Evolutionary conservation across 2,329 filamentous ascomycete genomes (phyloP), one percentile per base, ranked within the genome.

Genomic region (Karstenula rhodostoma): DNA sequence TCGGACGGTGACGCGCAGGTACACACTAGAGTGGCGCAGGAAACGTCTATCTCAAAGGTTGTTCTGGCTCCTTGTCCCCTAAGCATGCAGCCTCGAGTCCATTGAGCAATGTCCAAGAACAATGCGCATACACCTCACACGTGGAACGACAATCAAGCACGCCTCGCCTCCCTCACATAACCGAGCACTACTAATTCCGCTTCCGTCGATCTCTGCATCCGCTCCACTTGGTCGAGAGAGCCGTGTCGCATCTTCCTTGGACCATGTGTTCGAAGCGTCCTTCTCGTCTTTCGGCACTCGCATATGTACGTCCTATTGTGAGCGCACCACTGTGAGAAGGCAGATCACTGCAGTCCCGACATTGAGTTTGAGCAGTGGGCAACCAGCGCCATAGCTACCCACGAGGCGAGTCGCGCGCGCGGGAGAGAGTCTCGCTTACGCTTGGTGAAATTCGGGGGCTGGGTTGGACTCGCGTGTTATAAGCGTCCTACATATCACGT

Each of bases 1-100:
- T 48, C 50, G 25, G 37, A 48, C 32, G 15, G 49, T 67, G 65
- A 67, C 63, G 63, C 63, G 62, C 65, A 67, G 53, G 25, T 19
- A 17, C 35, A 25, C 19, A 9, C 27, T 46, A 51, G 47, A 25
- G 27, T n/a, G 25, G 4, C 33, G 32, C 54, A 29, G 17, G 6
- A 5, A 48, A 44, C 44, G 33, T 40, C 54, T 44, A 33, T 49
- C 22, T 25, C 7, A 10, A 52, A 17, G 23, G 8, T 40, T 47
- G 22, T 29, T 15, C 44, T 47, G 44, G 22, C 17, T 1, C 22
- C 44, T 27, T 25, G 27, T 29, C 4, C 27, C 27, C 27, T 29
- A 40, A 40, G 35, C 35, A 4, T 17, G 17, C 17, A 5, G 35
- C 17, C 35, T 40, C 37, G 17, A 17, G 44, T 27, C 23, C 42